These are phyloP conservation scores for Ceratocystis ficicola DNA, from an alignment of 2,329 filamentous ascomycete species.

Conservation along the genomic window DNA sequence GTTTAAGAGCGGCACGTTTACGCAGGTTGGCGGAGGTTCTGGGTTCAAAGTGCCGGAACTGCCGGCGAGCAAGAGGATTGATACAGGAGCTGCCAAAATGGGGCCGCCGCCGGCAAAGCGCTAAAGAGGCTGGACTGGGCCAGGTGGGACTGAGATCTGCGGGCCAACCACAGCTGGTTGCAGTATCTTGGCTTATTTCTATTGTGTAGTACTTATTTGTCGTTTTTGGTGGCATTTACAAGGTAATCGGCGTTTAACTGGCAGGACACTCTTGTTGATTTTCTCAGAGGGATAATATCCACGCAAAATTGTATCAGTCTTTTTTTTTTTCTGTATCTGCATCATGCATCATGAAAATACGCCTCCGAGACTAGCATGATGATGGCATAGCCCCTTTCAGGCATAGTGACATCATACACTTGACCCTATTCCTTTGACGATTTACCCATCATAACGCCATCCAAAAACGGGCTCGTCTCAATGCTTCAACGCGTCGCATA, in stretches of 20 bases:
- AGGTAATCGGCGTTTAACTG: constrained; percentile 5
- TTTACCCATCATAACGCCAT: neutral
- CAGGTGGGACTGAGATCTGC: neutral
- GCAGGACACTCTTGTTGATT: neutral
- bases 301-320: constrained; percentile 1
- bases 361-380: neutral
- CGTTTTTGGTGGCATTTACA: neutral
- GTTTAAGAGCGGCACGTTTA: constrained; percentile 97
- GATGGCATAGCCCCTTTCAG: neutral
- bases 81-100: constrained; percentile 49
- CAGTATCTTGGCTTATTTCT: neutral
- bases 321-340: constrained; percentile 4
- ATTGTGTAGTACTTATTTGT: neutral
- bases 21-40: constrained; percentile 53
- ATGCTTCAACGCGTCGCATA: too few species aligned
- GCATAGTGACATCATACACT: neutral
- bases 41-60: constrained; percentile 75
- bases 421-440: neutral
- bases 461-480: neutral
- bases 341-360: neutral
- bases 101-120: constrained; percentile 29
- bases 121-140: constrained; percentile 1
- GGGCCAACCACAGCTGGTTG: constrained; percentile 11
- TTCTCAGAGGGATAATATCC: neutral
- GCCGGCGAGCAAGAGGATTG: constrained; percentile 60